Evolutionary conservation across 1,284 basidiomycete genomes (phyloP), one percentile per base, ranked within the genome.

Genomic region (Ceratobasidium sp.): DNA sequence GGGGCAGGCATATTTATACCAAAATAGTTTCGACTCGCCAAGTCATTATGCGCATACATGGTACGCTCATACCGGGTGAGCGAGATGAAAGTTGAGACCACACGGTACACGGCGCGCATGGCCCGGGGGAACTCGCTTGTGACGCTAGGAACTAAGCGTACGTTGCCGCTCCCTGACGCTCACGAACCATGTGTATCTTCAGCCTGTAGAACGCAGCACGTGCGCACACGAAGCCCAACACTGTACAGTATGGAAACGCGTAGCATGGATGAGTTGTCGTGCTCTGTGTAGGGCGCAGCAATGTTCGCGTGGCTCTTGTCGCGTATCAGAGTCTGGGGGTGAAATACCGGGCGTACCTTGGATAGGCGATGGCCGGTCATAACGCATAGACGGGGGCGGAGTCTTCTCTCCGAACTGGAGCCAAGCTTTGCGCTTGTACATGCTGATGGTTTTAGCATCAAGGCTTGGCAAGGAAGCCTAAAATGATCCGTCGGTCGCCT

Each of bases 71-170:
- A 8, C n/a, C 13, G 39, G 31, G 39, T 1, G 62, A 64, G 62
- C 19, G 27, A 43, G 41, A 16, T 24, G 37, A 24, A 46, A 14
- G 16, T 13, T 41, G 27, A 19, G 24, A 31, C 22, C 19, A 51
- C 22, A 9, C 62, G 27, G 48, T 6, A 49, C 39, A 27, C 14
- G 29, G 1, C 27, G 31, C 31, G 16, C 29, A 64, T n/a, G 46
- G 22, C 22, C 59, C 8, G 31, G 59, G 59, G 37, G 59, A n/a
- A 22, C 7, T 34, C 65, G 65, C 43, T 68, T 68, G n/a, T 29
- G 31, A 29, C 51, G 65, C 65, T 56, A 53, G 34, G 51, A 51
- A 39, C 24, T 68, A 68, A 31, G 49, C 65, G 49, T 19, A 39
- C 37, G n/a, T 56, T 53, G 37, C 65, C 43, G 39, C 59, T 37